Conservation (phyloP, 2,329 filamentous ascomycete species). For the Stachybotrys chlorohalonatus region DNA sequence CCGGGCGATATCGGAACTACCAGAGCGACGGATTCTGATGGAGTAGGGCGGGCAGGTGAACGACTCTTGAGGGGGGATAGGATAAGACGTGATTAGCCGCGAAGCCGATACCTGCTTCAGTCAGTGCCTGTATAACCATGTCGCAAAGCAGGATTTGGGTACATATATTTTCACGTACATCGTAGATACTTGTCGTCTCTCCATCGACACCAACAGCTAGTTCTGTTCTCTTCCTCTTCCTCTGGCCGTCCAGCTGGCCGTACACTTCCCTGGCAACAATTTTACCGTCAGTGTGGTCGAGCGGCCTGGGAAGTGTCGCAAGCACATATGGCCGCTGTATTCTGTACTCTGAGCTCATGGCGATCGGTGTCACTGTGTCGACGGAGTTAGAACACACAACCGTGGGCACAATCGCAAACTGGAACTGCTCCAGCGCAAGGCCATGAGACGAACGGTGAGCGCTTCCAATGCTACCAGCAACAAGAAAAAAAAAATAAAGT, state of each 20-base stretch:
- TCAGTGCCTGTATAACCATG: slow-evolving; percentile 4
- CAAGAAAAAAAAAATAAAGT: not conserved
- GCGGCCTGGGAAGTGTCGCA: slow-evolving; percentile 47
- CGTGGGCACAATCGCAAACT: not conserved
- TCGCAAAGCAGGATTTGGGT: not conserved
- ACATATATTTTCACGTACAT: slow-evolving; percentile 34
- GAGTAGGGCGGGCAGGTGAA: slow-evolving; percentile 56
- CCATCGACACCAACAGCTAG: slow-evolving; percentile 56
- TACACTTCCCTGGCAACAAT: slow-evolving; percentile 54
- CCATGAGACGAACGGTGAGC: not conserved
- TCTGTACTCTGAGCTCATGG: slow-evolving; percentile 51
- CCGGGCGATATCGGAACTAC: slow-evolving; percentile 39
- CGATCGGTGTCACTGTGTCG: slow-evolving; percentile 2
- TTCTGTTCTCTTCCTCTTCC: slow-evolving; percentile 55
- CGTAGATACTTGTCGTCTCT: slow-evolving; percentile 57
- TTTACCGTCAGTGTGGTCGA: slow-evolving; percentile 40
- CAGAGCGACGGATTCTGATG: slow-evolving; percentile 40
- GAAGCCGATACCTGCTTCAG: slow-evolving; percentile 46
- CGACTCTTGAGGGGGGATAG: slow-evolving; percentile 54
- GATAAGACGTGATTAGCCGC: slow-evolving; percentile 56
- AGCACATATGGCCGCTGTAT: slow-evolving; percentile 58
- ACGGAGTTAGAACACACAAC: not conserved
- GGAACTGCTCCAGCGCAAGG: not conserved
- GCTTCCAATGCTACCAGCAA: not conserved
- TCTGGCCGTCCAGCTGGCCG: slow-evolving; percentile 46